Base-by-base conservation (phyloP, 78 protist species). In the Diacronema lutheri region DNA sequence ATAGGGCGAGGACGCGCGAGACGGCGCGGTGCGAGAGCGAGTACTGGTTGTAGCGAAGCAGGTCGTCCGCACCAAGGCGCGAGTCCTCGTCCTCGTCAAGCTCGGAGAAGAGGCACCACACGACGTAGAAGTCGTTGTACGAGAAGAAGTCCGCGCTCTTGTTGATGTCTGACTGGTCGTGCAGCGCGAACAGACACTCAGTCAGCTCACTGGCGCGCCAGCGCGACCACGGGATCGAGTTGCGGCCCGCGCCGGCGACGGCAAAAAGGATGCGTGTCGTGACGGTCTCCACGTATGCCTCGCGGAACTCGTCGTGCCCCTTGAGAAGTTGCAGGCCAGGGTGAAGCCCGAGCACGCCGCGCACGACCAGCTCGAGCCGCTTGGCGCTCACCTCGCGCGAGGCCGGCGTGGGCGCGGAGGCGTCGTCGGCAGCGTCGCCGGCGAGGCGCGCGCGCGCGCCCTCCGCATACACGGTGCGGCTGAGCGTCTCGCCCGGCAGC, bases 51-150 rank as follows among this genome's bases (percentile, higher is more conserved):
- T 78, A 78, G 26, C 65, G 62, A 21, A 80, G 0, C 58, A 80
- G 35, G 44, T 38, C 84, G 21, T 46, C 41, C 21, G 16, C 29
- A 20, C 5, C 5, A 3, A 80, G 65, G 1, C 0, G 12, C 71
- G 60, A 29, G 81, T 76, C 71, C 23, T 40, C 50, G 31, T 46
- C 84, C 84, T 62, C 56, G 38, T 82, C 86, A 26, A 82, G 44
- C 76, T 82, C 86, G 76, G 76, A 82, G 65, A 82, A 82, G 38
- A 41, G 31, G 73, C 86, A 82, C 61, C 73, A 82, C n/a, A 62
- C 46, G 13, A 82, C 86, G 41, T 82, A 82, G 33, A 82, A 82
- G 40, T 82, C 76, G 50, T 82, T 72, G 56, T 82, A 82, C 4
- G 38, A 9, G 56, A 64, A 82, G 74, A 62, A 82, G 20, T 21